These are phyloP conservation scores for Fragilaria crotonensis DNA, from an alignment of 108 stramenopile species.

Conservation along the genomic window DNA sequence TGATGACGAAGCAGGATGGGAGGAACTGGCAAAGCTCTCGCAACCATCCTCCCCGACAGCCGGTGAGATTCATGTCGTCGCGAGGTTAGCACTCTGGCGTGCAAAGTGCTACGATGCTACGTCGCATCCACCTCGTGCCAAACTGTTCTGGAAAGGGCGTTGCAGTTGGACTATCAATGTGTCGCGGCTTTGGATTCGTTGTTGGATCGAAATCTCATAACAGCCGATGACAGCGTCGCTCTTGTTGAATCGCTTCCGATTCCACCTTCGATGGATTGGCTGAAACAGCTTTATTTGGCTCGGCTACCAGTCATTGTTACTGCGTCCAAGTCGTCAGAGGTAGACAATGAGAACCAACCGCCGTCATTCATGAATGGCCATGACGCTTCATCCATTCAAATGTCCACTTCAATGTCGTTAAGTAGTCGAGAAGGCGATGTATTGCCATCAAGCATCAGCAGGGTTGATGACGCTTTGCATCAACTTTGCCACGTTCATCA, in stretches of 20 bases:
- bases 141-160: slow-evolving; percentile 49
- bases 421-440: not conserved
- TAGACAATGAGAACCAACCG: not conserved
- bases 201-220: slow-evolving; percentile 34
- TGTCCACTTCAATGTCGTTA: slow-evolving; percentile 3
- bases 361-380: not conserved
- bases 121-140: slow-evolving; percentile 61
- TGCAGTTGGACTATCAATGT: slow-evolving; percentile 56
- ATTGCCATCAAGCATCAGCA: not conserved
- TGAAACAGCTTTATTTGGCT: slow-evolving; percentile 53
- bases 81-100: slow-evolving; percentile 45
- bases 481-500: slow-evolving; percentile 43
- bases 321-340: not conserved
- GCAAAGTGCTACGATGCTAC: slow-evolving; percentile 58
- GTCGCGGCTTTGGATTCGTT: slow-evolving; percentile 58
- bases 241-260: slow-evolving; percentile 15
- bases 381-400: slow-evolving; percentile 26
- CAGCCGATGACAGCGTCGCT: slow-evolving; percentile 31
- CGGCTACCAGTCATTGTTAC: slow-evolving; percentile 14
- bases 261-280: slow-evolving; percentile 31
- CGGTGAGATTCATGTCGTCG: slow-evolving; percentile 52
- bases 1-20: slow-evolving; percentile 23
- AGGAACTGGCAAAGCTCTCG: slow-evolving; percentile 9
- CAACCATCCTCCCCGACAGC: slow-evolving; percentile 14
- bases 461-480: slow-evolving; percentile 51